Percentiles rank a stretch among this genome's conserved stretches.
These are phyloP conservation scores for Anthostomella pinea DNA, from an alignment of 2,329 filamentous ascomycete species.

Conservation along the genomic window DNA sequence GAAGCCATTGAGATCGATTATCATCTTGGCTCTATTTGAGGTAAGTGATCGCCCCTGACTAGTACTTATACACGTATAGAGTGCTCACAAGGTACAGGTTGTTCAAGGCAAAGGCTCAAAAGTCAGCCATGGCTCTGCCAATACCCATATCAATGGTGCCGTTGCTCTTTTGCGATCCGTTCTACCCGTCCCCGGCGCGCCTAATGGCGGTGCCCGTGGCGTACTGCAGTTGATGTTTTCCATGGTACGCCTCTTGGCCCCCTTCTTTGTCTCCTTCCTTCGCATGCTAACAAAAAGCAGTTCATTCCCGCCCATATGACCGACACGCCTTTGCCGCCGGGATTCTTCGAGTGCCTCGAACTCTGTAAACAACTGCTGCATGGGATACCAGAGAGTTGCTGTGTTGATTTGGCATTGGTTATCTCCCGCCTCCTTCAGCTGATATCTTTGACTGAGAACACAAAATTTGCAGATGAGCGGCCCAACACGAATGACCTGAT, in stretches of 20 bases:
- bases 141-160: slow-evolving; percentile 58
- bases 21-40: slow-evolving; percentile 61
- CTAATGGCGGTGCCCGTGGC: slow-evolving; percentile 46
- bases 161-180: slow-evolving; percentile 53
- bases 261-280: slow-evolving; percentile 4
- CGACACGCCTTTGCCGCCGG: slow-evolving; percentile 37
- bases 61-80: neutral
- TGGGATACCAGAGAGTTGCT: slow-evolving; percentile 35
- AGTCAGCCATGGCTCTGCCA: slow-evolving; percentile 48
- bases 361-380: slow-evolving; percentile 35
- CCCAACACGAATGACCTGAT: slow-evolving; percentile 35
- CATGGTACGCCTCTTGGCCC: slow-evolving; percentile 38
- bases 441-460: slow-evolving; percentile 34
- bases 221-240: slow-evolving; percentile 56
- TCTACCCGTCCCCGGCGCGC: slow-evolving; percentile 36
- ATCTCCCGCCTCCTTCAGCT: slow-evolving; percentile 41
- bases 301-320: slow-evolving; percentile 44
- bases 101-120: slow-evolving; percentile 45
- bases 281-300: slow-evolving; percentile 30
- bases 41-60: slow-evolving; percentile 35
- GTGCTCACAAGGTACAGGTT: slow-evolving; percentile 25
- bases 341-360: slow-evolving; percentile 43
- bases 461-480: slow-evolving; percentile 37
- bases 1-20: slow-evolving; percentile 43
- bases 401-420: slow-evolving; percentile 40